Percentiles rank a stretch among this genome's conserved stretches.
These are phyloP conservation scores for Pleurotus eryngii DNA, from an alignment of 768 basidiomycete species.

Conservation along the genomic window DNA sequence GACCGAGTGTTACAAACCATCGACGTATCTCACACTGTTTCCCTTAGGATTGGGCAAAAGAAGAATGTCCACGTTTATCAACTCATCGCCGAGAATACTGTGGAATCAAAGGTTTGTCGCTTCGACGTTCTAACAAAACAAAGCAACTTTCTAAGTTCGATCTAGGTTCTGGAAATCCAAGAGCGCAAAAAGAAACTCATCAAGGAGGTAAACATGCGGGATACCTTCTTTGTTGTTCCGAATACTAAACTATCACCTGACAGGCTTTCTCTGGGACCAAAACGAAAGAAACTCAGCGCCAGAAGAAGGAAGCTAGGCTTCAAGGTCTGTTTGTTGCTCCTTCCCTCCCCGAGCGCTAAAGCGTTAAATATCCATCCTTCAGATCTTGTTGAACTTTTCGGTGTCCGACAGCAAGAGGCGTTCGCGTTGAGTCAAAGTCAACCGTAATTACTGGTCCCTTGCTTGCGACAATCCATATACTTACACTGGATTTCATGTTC, in stretches of 20 bases:
- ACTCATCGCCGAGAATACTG: slow-evolving; percentile 84
- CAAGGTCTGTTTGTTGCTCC: slow-evolving; percentile 54
- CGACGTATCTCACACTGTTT: not conserved
- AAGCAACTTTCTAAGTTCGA: not conserved
- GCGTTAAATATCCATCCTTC: not conserved
- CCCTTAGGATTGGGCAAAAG: slow-evolving; percentile 68
- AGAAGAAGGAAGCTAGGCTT: slow-evolving; percentile 77
- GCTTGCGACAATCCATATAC: too few relatives aligned
- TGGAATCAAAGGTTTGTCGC: slow-evolving; percentile 69
- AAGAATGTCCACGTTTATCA: slow-evolving; percentile 86
- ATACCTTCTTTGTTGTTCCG: not conserved
- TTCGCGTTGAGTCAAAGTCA: not conserved
- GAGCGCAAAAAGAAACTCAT: slow-evolving; percentile 80
- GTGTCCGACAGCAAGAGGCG: slow-evolving; percentile 31
- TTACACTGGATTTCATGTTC: too few relatives aligned
- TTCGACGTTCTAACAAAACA: not conserved
- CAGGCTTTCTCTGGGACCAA: slow-evolving; percentile 87
- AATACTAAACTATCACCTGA: not conserved
- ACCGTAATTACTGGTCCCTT: too few relatives aligned
- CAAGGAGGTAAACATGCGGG: slow-evolving; percentile 48
- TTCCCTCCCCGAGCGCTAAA: not conserved
- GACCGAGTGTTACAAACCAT: too few relatives aligned
- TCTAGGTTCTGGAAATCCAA: slow-evolving; percentile 76
- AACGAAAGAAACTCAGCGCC: slow-evolving; percentile 66
- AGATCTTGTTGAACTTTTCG: slow-evolving; percentile 64